These are phyloP conservation scores for Pythium rishiriense DNA, from an alignment of 352 stramenopile species.

Conservation along the genomic window DNA sequence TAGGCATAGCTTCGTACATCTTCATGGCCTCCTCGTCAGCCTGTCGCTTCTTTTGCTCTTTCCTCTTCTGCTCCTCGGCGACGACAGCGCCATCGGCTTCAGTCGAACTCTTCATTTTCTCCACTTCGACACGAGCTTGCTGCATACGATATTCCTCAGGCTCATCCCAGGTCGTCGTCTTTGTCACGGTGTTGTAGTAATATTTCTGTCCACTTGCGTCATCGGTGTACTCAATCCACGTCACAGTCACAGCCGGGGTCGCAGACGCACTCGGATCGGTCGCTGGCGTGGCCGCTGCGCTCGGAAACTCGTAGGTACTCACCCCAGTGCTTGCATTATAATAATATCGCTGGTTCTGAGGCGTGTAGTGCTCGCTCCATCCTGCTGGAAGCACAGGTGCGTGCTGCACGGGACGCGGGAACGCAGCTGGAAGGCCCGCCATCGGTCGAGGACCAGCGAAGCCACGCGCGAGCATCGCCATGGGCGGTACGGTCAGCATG, in stretches of 20 bases:
- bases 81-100: conserved; percentile 15
- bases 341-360: conserved; percentile 59
- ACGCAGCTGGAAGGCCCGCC: background rate
- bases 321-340: conserved; percentile 59
- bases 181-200: conserved; percentile 80
- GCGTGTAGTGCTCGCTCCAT: conserved; percentile 64
- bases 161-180: conserved; percentile 80
- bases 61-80: conserved; percentile 32
- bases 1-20: conserved; percentile 49
- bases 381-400: conserved; percentile 35
- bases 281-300: conserved; percentile 4
- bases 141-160: conserved; percentile 78
- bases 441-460: conserved; percentile 8
- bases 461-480: conserved; percentile 28
- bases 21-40: conserved; percentile 42
- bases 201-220: conserved; percentile 66
- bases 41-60: conserved; percentile 48
- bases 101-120: conserved; percentile 53
- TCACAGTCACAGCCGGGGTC: conserved; percentile 13
- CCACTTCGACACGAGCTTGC: conserved; percentile 66
- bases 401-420: background rate
- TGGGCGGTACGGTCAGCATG: conserved; percentile 13
- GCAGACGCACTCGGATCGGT: background rate
- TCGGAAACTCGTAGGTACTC: conserved; percentile 59
- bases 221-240: conserved; percentile 84